Conservation (phyloP, 2,329 filamentous ascomycete genomes). For the Ramularia endophylla region DNA sequence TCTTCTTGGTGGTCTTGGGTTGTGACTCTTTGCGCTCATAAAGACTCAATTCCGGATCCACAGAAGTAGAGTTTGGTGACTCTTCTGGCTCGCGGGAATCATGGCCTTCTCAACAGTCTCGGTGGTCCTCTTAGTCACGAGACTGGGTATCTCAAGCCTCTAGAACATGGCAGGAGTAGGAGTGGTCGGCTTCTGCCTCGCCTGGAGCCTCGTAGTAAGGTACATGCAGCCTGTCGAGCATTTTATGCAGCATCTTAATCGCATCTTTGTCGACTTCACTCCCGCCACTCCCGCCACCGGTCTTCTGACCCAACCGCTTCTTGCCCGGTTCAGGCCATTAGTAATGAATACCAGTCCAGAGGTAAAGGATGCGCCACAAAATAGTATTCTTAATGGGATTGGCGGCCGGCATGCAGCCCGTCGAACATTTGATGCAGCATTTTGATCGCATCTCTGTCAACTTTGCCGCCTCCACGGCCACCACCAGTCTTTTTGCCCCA, state of each 20-base stretch:
- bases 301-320: constrained; percentile 23
- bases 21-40: too few species aligned
- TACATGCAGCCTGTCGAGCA: constrained; percentile 35
- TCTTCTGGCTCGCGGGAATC: constrained; percentile 20
- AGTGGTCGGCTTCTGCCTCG: constrained; percentile 44
- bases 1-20: too few species aligned
- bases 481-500: constrained; percentile 27
- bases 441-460: constrained; percentile 31
- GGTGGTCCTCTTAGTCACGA: too few species aligned
- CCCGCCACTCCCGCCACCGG: constrained; percentile 24
- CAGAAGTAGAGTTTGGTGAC: not conserved
- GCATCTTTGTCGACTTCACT: constrained; percentile 31
- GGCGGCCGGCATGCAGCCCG: constrained; percentile 32
- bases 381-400: constrained; percentile 40
- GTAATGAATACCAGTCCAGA: constrained; percentile 51
- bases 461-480: constrained; percentile 24
- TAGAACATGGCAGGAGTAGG: too few species aligned
- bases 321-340: constrained; percentile 42
- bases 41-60: not conserved
- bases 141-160: too few species aligned
- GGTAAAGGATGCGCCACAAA: constrained; percentile 38
- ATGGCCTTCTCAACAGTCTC: too few species aligned
- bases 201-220: constrained; percentile 42
- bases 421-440: constrained; percentile 35
- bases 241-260: constrained; percentile 31